phyloP scores from a whole-genome alignment of 192 early-diverging fungal genomes.

The Coemansia sp. region DNA sequence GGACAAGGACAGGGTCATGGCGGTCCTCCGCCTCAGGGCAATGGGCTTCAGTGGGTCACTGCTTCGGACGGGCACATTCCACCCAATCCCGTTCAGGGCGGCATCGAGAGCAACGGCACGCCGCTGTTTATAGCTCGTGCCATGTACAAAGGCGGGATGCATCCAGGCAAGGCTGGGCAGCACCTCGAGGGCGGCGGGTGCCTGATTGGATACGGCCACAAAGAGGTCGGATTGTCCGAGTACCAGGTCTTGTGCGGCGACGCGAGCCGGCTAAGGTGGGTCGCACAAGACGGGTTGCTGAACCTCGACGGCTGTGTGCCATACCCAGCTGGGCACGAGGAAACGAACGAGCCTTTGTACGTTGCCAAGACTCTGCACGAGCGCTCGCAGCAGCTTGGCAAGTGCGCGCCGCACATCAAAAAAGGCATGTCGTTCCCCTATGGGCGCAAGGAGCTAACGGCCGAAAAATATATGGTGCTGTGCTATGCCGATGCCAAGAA shows the following conservation, averaged over 20 bases:
- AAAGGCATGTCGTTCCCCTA: slow-evolving; percentile 52
- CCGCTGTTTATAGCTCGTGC: slow-evolving; percentile 58
- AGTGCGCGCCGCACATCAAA: slow-evolving; percentile 52
- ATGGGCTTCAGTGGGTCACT: slow-evolving; percentile 43
- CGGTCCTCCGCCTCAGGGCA: neutral
- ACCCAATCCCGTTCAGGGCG: slow-evolving; percentile 57
- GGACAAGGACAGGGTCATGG: neutral
- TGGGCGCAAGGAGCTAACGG: slow-evolving; percentile 45
- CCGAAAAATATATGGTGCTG: slow-evolving; percentile 49
- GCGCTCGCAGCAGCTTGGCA: slow-evolving; percentile 54
- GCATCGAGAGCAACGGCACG: slow-evolving; percentile 57
- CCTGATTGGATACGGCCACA: slow-evolving; percentile 56
- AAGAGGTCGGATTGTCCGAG: slow-evolving; percentile 49
- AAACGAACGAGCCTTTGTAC: slow-evolving; percentile 47
- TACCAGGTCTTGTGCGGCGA: slow-evolving; percentile 64
- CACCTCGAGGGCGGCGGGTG: slow-evolving; percentile 51
- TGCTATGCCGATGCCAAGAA: slow-evolving; percentile 23
- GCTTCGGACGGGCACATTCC: slow-evolving; percentile 45
- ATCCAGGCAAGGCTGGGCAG: slow-evolving; percentile 52
- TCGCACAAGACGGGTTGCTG: slow-evolving; percentile 46
- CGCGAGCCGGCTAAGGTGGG: slow-evolving; percentile 56
- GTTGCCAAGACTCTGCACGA: slow-evolving; percentile 50
- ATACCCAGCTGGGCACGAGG: slow-evolving; percentile 46
- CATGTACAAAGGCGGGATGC: slow-evolving; percentile 53
- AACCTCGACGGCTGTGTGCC: slow-evolving; percentile 38